Conservation (phyloP, 2,329 filamentous ascomycete genomes). For the Ustilaginoidea virens region DNA sequence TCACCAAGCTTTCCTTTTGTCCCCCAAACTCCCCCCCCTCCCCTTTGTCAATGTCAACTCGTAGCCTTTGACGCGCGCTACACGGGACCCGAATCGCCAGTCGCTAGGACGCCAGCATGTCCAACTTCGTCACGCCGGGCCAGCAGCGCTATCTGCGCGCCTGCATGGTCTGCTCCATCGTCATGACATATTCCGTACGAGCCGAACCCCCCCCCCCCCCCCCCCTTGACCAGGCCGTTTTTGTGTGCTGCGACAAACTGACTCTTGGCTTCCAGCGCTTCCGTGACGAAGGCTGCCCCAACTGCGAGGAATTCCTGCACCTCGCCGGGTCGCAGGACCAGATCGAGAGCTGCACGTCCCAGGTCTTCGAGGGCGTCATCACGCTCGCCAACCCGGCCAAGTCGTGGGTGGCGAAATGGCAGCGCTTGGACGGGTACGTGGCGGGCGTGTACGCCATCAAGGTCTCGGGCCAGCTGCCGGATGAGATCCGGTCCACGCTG, state of each 20-base stretch:
- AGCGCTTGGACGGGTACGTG: slow-evolving; percentile 78
- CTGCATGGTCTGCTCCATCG: slow-evolving; percentile 97
- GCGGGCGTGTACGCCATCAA: slow-evolving; percentile 88
- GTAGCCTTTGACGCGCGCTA: too few relatives aligned
- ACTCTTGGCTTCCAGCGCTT: slow-evolving; percentile 48
- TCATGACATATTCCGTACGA: slow-evolving; percentile 63
- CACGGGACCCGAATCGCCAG: too few relatives aligned
- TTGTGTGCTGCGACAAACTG: too few relatives aligned
- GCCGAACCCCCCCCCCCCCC: not conserved
- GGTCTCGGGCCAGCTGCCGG: slow-evolving; percentile 66
- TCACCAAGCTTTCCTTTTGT: not conserved
- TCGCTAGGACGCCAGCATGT: slow-evolving; percentile 3
- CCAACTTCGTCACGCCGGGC: slow-evolving; percentile 53
- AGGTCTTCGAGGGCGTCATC: slow-evolving; percentile 89
- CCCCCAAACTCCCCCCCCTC: too few relatives aligned
- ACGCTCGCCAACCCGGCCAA: slow-evolving; percentile 65
- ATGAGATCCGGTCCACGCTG: slow-evolving; percentile 44
- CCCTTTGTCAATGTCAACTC: too few relatives aligned
- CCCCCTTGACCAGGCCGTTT: too few relatives aligned
- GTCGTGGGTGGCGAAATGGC: slow-evolving; percentile 96
- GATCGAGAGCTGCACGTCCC: slow-evolving; percentile 85
- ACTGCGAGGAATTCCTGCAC: slow-evolving; percentile 87
- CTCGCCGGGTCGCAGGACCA: slow-evolving; percentile 64
- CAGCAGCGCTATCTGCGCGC: slow-evolving; percentile 82
- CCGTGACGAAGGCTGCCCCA: slow-evolving; percentile 76